These are phyloP conservation scores for Claviceps sp. DNA, from an alignment of 2,329 filamentous ascomycete genomes.

Conservation along the genomic window DNA sequence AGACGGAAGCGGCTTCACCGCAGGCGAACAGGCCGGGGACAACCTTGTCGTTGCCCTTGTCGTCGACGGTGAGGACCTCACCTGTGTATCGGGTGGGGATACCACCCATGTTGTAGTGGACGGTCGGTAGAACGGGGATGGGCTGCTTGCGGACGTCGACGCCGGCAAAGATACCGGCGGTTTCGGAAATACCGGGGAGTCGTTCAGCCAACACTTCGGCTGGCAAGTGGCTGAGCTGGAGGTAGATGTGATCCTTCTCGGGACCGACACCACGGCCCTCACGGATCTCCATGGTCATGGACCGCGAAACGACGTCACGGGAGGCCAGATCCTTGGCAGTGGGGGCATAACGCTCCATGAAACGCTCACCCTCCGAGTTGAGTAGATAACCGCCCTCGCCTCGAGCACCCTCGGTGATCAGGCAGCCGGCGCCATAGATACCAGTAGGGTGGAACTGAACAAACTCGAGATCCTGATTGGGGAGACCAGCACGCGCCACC, in stretches of 20 bases:
- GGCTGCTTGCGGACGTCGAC: slow-evolving; percentile 96
- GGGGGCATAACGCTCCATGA: slow-evolving; percentile 98
- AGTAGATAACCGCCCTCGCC: slow-evolving; percentile 96
- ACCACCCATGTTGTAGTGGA: slow-evolving; percentile 99
- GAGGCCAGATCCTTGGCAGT: slow-evolving; percentile 96
- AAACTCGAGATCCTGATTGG: slow-evolving; percentile 98
- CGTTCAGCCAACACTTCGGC: slow-evolving; percentile 87
- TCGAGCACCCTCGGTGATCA: slow-evolving; percentile 96
- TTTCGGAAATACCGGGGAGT: slow-evolving; percentile 97
- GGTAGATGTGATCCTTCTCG: slow-evolving; percentile 97
- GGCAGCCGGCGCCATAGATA: slow-evolving; percentile 94
- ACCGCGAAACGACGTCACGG: slow-evolving; percentile 91
- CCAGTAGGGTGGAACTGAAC: slow-evolving; percentile 98
- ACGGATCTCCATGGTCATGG: slow-evolving; percentile 97
- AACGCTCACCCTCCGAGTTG: slow-evolving; percentile 95
- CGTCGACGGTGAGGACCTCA: slow-evolving; percentile 83
- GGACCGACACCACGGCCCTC: slow-evolving; percentile 93
- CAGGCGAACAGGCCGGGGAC: slow-evolving; percentile 93
- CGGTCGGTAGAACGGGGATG: slow-evolving; percentile 89
- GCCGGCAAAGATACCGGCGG: slow-evolving; percentile 90
- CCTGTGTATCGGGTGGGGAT: slow-evolving; percentile 96
- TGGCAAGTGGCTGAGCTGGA: slow-evolving; percentile 91
- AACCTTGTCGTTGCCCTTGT: slow-evolving; percentile 76
- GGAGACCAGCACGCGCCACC: slow-evolving; percentile 93
- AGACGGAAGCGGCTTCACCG: slow-evolving; percentile 94